Conservation (phyloP, 2,329 filamentous ascomycete species). For the Botrytis hyacinthi region DNA sequence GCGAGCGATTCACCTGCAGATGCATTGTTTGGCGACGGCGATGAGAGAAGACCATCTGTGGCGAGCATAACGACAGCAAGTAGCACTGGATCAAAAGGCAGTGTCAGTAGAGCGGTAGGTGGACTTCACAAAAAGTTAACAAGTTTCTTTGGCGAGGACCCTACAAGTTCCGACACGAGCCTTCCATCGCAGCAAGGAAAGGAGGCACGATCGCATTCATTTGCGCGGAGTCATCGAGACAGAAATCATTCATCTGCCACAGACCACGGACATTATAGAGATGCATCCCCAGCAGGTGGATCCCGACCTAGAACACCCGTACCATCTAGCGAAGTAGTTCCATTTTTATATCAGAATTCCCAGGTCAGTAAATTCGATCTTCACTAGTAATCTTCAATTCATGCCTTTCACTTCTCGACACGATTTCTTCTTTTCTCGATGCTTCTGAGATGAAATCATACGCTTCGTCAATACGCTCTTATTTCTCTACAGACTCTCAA, state of each 20-base stretch:
- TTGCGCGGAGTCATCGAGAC: slow-evolving; percentile 59
- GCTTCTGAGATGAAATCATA: slow-evolving; percentile 19
- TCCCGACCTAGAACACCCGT: slow-evolving; percentile 82
- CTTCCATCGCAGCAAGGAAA: slow-evolving; percentile 52
- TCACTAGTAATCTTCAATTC: slow-evolving; percentile 15
- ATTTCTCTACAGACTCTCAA: slow-evolving; percentile 19
- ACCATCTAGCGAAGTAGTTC: slow-evolving; percentile 88
- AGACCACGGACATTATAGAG: slow-evolving; percentile 55
- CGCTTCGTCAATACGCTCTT: slow-evolving; percentile 19
- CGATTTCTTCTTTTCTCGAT: neutral
- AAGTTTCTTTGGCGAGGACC: slow-evolving; percentile 91
- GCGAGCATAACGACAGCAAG: slow-evolving; percentile 85
- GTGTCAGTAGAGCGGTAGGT: slow-evolving; percentile 57
- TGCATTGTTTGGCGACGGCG: slow-evolving; percentile 64
- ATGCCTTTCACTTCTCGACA: slow-evolving; percentile 3
- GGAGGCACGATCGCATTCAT: slow-evolving; percentile 62
- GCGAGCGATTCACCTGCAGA: slow-evolving; percentile 59
- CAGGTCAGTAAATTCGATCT: slow-evolving; percentile 53
- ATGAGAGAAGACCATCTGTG: slow-evolving; percentile 80
- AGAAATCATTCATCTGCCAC: slow-evolving; percentile 78
- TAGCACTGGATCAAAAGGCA: slow-evolving; percentile 77
- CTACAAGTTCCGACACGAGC: slow-evolving; percentile 72
- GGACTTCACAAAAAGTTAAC: slow-evolving; percentile 77
- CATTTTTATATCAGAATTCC: slow-evolving; percentile 91
- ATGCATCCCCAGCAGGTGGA: slow-evolving; percentile 63